Evolutionary conservation across 257 asterid species (phyloP).

Genomic region (Capsicum baccatum): DNA sequence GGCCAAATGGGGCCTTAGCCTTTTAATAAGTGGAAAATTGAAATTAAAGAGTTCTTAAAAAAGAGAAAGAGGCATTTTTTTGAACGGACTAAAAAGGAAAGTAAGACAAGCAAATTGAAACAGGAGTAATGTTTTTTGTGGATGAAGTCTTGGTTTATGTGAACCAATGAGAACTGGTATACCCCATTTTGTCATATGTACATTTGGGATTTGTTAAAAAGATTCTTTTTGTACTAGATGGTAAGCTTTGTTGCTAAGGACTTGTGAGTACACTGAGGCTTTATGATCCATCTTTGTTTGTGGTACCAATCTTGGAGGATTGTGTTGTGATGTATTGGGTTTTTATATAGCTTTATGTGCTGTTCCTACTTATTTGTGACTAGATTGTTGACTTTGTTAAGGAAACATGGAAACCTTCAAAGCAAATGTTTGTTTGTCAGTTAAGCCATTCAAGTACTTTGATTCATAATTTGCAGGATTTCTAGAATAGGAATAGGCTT

Average conservation of each 20-base stretch:
- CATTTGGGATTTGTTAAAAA: neutral
- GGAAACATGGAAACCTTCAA: neutral
- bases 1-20: no score
- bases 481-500: neutral
- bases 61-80: no score
- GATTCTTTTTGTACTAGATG: neutral
- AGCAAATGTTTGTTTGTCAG: neutral
- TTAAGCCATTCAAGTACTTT: neutral
- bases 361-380: neutral
- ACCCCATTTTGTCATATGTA: no score
- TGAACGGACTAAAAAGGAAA: no score
- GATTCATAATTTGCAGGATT: neutral
- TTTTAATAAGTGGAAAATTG: no score
- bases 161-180: no score
- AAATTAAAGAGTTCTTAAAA: no score
- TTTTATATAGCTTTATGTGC: neutral
- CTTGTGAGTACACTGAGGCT: neutral
- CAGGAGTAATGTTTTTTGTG: neutral
- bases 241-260: neutral
- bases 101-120: neutral
- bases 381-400: neutral
- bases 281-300: neutral
- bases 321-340: neutral
- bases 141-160: no score
- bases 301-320: slow-evolving; percentile 23